Percentiles rank a stretch among this genome's conserved stretches.
Evolutionary conservation across 2,329 filamentous ascomycete genomes (phyloP).

Genomic region (Paramyrothecium sp.): DNA sequence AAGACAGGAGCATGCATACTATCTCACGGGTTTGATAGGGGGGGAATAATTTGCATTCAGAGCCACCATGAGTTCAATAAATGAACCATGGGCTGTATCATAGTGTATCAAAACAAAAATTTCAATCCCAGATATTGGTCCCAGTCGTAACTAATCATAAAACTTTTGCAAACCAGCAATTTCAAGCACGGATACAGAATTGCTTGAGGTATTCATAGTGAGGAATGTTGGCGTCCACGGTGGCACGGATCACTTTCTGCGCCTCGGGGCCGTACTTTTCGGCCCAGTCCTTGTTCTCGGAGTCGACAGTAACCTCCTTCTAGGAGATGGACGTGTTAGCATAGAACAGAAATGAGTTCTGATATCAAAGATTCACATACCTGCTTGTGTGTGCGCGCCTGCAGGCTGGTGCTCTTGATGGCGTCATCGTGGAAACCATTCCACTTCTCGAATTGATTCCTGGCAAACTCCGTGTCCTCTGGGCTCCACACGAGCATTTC

Average conservation of each 20-base stretch:
- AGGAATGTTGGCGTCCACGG: constrained; percentile 68
- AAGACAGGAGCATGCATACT: neutral
- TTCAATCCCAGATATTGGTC: constrained; percentile 14
- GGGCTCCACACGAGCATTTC: constrained; percentile 85
- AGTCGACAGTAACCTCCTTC: constrained; percentile 61
- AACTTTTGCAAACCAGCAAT: neutral
- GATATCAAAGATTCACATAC: constrained; percentile 37
- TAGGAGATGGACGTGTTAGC: neutral
- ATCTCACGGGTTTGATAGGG: constrained; percentile 8
- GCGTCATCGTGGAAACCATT: constrained; percentile 95
- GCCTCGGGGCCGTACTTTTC: constrained; percentile 73
- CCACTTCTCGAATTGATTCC: constrained; percentile 90
- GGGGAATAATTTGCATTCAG: constrained; percentile 10
- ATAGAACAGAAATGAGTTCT: neutral
- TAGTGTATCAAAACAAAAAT: constrained; percentile 21
- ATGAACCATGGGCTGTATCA: constrained; percentile 21
- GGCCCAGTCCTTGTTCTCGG: constrained; percentile 69
- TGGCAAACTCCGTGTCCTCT: constrained; percentile 70
- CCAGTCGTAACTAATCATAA: constrained; percentile 4
- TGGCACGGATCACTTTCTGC: constrained; percentile 66
- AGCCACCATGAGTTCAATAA: neutral
- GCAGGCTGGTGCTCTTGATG: constrained; percentile 75
- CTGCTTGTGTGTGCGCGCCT: constrained; percentile 63
- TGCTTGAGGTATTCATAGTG: constrained; percentile 82
- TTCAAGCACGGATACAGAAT: constrained; percentile 64